A percentile compares a stretch with the other conserved stretches of the same genome.
These are phyloP conservation scores for Podila clonocystis DNA, from an alignment of 192 early-diverging fungal species.

Conservation along the genomic window DNA sequence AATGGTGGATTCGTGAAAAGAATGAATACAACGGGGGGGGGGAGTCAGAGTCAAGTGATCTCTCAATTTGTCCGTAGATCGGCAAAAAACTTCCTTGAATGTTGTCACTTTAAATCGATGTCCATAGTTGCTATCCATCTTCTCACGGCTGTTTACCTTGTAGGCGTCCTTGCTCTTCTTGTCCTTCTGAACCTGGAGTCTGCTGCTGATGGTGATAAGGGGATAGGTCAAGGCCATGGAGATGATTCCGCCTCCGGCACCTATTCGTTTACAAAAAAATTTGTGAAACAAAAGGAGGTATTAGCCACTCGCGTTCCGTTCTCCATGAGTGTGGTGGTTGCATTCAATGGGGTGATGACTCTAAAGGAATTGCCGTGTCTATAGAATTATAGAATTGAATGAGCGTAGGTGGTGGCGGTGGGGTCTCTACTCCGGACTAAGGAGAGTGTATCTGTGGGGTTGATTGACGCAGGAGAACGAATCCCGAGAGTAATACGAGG, in stretches of 20 bases:
- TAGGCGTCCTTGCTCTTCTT: slow-evolving; percentile 67
- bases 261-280: slow-evolving; percentile 32
- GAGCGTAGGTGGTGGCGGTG: too few species aligned
- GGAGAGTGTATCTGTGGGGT: too few species aligned
- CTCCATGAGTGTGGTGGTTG: not conserved
- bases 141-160: slow-evolving; percentile 53
- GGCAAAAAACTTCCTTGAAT: too few species aligned
- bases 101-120: slow-evolving; percentile 36
- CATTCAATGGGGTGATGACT: not conserved
- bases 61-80: not conserved
- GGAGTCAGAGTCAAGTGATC: not conserved
- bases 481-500: too few species aligned
- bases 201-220: slow-evolving; percentile 80
- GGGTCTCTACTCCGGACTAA: too few species aligned
- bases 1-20: not conserved
- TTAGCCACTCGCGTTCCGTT: not conserved
- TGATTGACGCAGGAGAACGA: too few species aligned
- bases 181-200: slow-evolving; percentile 83
- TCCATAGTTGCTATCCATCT: not conserved
- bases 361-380: not conserved
- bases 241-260: slow-evolving; percentile 89
- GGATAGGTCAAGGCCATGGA: slow-evolving; percentile 97
- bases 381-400: too few species aligned
- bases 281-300: not conserved
- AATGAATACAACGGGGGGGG: not conserved